Base-by-base conservation (phyloP, 176 grass and related monocot genomes). In the Urochloa ruziziensis region DNA sequence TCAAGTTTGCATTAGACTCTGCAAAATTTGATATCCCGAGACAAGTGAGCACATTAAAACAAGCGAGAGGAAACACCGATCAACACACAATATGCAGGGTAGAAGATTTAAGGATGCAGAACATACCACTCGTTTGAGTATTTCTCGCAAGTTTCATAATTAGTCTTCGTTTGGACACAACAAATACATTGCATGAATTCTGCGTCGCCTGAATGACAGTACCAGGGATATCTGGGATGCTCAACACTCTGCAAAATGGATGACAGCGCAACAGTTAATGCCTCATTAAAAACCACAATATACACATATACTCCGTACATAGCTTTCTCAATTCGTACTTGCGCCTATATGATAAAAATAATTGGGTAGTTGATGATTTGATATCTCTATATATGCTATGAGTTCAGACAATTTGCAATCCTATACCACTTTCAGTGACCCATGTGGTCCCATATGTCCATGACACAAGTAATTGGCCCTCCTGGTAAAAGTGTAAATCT, bases 131-230 rank as follows among this genome's bases (percentile, higher is more conserved):
- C 14, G 10, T 29, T 77, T 71, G 77, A 82, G 64, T 76, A 75
- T 78, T 73, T 67, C 82, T 81, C 62, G 64, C 29, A 71, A 95
- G 63, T 91, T 93, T 98, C 66, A 98, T 75, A 54, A 65, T 80
- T n/a, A 98, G 49, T 43, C 62, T 95, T 71, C 76, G 34, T 56
- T 82, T 87, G 72, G 93, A 95, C 54, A 98, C 89, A 33, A 88
- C 80, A 86, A 95, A 95, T 54, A 98, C 84, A 78, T 95, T 95
- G 87, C 91, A 98, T 62, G 68, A 68, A 88, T 29, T 86, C 46
- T 84, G 86, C 9, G 18, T 86, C 44, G 74, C 76, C 71, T 88
- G 83, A 72, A 98, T 83, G 25, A 93, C 34, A 63, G 64, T 75
- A 74, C 57, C 86, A 19, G 89, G 74, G 73, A 98, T 80, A 80